Percentiles rank a stretch among this genome's conserved stretches.
These are phyloP conservation scores for Aspergillus sclerotiicarbonarius DNA, from an alignment of 495 filamentous ascomycete genomes.

Conservation along the genomic window DNA sequence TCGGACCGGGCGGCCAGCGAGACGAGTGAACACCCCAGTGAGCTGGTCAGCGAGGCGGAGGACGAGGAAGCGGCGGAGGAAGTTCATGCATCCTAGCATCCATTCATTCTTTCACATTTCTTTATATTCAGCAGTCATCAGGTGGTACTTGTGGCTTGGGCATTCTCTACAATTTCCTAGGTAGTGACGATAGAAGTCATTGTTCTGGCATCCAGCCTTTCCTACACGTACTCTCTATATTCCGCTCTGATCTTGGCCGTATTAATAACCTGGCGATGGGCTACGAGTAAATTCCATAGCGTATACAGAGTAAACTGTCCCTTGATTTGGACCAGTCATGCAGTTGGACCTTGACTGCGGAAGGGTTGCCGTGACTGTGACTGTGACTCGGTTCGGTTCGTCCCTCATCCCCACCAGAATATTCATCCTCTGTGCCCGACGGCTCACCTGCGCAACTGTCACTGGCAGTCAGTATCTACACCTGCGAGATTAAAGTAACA, in stretches of 20 bases:
- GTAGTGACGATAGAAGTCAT: background rate
- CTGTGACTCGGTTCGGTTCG: background rate
- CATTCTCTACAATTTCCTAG: background rate
- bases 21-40: slow-evolving; percentile 47
- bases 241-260: background rate
- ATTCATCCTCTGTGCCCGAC: background rate
- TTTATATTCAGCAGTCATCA: background rate
- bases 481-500: background rate
- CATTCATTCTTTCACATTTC: background rate
- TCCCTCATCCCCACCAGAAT: background rate
- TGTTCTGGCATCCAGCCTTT: background rate
- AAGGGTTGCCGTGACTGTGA: no score
- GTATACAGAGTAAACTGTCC: no score
- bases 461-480: background rate
- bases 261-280: background rate
- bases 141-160: background rate
- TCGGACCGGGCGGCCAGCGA: slow-evolving; percentile 46
- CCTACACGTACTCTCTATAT: background rate
- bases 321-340: no score
- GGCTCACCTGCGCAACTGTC: background rate
- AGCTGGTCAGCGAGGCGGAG: slow-evolving; percentile 46
- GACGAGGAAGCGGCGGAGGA: slow-evolving; percentile 45
- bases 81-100: slow-evolving; percentile 4
- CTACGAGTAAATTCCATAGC: background rate
- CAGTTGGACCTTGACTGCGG: no score